Conservation (phyloP, 345 rosid genomes). For the Chamaenerion angustifolium region DNA sequence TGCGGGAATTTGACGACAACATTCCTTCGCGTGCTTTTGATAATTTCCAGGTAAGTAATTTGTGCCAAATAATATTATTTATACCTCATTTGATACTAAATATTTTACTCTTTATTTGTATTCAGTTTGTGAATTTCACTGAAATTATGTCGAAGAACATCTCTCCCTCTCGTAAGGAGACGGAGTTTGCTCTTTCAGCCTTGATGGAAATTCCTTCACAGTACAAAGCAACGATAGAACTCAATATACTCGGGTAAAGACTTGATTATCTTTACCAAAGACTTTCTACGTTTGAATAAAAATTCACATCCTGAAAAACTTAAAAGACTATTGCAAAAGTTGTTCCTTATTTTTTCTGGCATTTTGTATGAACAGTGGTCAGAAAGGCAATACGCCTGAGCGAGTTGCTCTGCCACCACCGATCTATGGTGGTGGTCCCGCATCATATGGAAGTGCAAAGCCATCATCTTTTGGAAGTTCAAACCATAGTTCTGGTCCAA, state of each 20-base stretch:
- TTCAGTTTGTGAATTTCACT: slow-evolving; percentile 54
- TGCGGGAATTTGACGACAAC: slow-evolving; percentile 48
- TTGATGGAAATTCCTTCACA: slow-evolving; percentile 65
- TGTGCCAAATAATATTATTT: too few species aligned
- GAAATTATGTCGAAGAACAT: slow-evolving; percentile 49
- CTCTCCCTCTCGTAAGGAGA: slow-evolving; percentile 32
- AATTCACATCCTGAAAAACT: neutral
- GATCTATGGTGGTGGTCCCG: slow-evolving; percentile 9
- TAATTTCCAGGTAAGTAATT: slow-evolving; percentile 32
- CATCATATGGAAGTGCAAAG: slow-evolving; percentile 10
- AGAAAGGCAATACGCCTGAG: slow-evolving; percentile 16
- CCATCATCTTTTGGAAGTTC: slow-evolving; percentile 9
- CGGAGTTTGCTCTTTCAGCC: slow-evolving; percentile 47
- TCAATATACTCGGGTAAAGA: slow-evolving; percentile 42
- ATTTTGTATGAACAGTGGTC: slow-evolving; percentile 11
- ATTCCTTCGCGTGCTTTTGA: slow-evolving; percentile 48
- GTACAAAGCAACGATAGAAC: slow-evolving; percentile 53
- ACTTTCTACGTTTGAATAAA: neutral
- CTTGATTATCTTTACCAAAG: too few species aligned
- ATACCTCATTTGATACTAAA: neutral
- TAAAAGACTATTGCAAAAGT: neutral
- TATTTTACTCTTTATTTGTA: neutral
- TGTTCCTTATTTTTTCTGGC: neutral
- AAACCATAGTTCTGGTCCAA: slow-evolving; percentile 15
- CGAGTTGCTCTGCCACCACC: slow-evolving; percentile 38